Evolutionary conservation across 2,329 filamentous ascomycete genomes (phyloP), one percentile per base, ranked within the genome.

Genomic region (Aspergillus ustus): DNA sequence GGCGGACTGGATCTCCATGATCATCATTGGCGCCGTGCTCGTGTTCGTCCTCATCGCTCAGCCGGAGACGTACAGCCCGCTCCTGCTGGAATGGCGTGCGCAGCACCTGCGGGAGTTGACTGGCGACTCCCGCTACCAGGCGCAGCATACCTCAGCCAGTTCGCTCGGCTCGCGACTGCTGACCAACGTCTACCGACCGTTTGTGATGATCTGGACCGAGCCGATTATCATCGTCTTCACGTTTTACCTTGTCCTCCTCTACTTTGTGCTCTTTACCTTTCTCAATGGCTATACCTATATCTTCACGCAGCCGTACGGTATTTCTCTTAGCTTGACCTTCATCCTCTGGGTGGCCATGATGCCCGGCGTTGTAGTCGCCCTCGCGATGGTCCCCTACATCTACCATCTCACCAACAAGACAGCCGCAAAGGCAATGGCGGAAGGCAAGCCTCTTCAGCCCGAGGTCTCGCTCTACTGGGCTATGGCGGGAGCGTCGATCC

Each of bases 401-500:
- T 82, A 83, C 3, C 25, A 25, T 2, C 66, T 72, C 68, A 15
- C 78, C 75, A 73, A 78, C 25, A 25, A 25, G 25, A 3, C 25
- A 25, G 25, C 62, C n/a, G n/a, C 52, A 5, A 55, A 37, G 17
- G 62, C 25, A 37, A 6, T 53, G 48, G 4, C 8, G 43, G 8
- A 48, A 40, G 37, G 40, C 17, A 3, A 19, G 17, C 7, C 40
- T n/a, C 71, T 66, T 66, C 1, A 56, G 78, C 2, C 84, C 84
- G 0, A 85, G 87, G 60, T 82, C 83, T 29, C 75, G 5, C 75
- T 87, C 0, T 85, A 80, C 78, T 85, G 80, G 50, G 78, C 80
- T 1, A 86, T 87, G 73, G 69, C 84, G 2, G 80, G 81, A 0
- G 61, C 53, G 81, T 78, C 82, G 0, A 78, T 82, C 0, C 72